phyloP scores from a whole-genome alignment of 352 stramenopile species.

The Albugo laibachii region DNA sequence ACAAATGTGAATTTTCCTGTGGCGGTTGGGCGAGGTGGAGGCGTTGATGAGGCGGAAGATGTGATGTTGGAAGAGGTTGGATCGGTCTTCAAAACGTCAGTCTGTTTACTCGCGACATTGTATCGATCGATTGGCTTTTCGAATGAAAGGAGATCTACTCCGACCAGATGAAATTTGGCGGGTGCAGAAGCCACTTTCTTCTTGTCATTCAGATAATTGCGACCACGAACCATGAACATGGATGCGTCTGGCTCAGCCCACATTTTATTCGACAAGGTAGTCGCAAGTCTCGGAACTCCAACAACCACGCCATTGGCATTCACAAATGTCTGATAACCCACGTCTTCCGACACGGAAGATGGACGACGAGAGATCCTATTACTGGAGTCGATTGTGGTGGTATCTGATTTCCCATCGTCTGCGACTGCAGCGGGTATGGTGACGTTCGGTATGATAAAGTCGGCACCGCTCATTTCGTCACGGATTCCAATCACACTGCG shows the following conservation, averaged over 20 bases:
- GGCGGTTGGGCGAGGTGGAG: slow-evolving; percentile 1
- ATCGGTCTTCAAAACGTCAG: no score
- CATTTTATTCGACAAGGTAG: slow-evolving; percentile 57
- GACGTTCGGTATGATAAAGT: slow-evolving; percentile 76
- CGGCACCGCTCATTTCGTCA: slow-evolving; percentile 55
- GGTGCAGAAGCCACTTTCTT: slow-evolving; percentile 65
- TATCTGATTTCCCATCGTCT: no score
- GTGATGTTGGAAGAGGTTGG: no score
- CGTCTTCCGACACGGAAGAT: no score
- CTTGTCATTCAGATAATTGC: slow-evolving; percentile 79
- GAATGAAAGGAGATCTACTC: slow-evolving; percentile 65
- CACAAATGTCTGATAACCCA: no score
- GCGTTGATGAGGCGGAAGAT: slow-evolving; percentile 51
- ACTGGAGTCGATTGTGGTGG: slow-evolving; percentile 3
- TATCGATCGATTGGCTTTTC: slow-evolving; percentile 47
- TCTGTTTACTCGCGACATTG: slow-evolving; percentile 34
- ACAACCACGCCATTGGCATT: slow-evolving; percentile 33
- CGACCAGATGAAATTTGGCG: slow-evolving; percentile 58
- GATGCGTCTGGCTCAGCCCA: slow-evolving; percentile 69
- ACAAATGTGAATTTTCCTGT: slow-evolving; percentile 61
- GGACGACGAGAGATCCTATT: no score
- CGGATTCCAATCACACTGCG: slow-evolving; percentile 64
- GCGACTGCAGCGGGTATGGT: slow-evolving; percentile 16
- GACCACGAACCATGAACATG: slow-evolving; percentile 60
- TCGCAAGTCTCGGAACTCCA: slow-evolving; percentile 43